Evolutionary conservation across 331 rosid species (phyloP), one percentile per base, ranked within the genome.

Genomic region (Erythrophleum ivorense): DNA sequence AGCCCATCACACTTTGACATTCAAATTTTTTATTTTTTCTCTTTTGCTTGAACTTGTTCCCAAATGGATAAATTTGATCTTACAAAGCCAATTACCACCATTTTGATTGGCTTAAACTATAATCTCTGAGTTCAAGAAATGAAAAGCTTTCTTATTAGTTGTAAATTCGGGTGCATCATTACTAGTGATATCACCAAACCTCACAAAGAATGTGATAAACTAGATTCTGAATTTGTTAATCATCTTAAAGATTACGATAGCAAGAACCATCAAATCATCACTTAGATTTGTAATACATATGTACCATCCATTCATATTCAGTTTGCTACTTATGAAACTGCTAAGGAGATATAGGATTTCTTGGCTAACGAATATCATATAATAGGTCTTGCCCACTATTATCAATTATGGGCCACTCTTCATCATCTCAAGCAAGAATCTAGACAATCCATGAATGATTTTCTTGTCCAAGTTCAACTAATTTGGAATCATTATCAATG

Each of bases 401-500:
- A 48, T 29, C 46, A 76, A 18, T 45, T 76, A 24, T 76, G 46
- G 80, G 45, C 31, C 3, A 76, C 71, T 15, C 58, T 76, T 54
- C 29, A 1, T 10, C 54, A 36, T 75, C 33, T 40, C 7, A 57
- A 57, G 68, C 79, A 57, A 57, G 66, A 54, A 36, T 0, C 48
- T 72, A 60, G 77, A 10, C 77, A 72, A 72, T 71, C 64, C 2
- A 31, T 73, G 11, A n/a, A 74, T 58, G 68, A 58, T 11, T 76
- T 36, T 1, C 74, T 77, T 64, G 53, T 18, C 67, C 12, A 53
- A 18, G 24, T 36, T 40, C 54, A 57, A 75, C 50, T 5, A 6
- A 46, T 6, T 46, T 46, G 50, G 50, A 46, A 46, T 46, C 50
- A 46, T n/a, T n/a, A 5, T 46, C 4, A 46, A 5, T 46, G 11